Evolutionary conservation across 805 yeast genomes (phyloP).

Genomic region (Wickerhamiella domercqiae): DNA sequence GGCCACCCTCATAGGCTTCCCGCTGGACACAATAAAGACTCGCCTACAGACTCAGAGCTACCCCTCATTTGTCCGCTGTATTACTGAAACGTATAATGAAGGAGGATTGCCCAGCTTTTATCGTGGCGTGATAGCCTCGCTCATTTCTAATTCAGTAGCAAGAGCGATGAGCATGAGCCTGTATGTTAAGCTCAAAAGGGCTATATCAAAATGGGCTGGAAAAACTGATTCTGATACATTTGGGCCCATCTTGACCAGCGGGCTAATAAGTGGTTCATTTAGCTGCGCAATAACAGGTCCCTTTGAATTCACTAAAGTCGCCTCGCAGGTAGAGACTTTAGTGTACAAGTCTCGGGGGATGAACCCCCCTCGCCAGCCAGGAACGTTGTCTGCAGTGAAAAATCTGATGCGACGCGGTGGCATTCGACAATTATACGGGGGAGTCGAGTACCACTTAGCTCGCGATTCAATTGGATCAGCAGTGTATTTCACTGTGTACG

Average conservation of each 20-base stretch:
- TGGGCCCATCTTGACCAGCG: conserved; percentile 30
- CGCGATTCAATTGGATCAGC: conserved; percentile 64
- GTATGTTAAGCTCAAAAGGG: conserved; percentile 13
- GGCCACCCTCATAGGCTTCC: conserved; percentile 46
- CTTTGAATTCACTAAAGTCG: conserved; percentile 69
- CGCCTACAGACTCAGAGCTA: conserved; percentile 69
- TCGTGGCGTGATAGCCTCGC: conserved; percentile 63
- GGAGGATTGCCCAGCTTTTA: conserved; percentile 64
- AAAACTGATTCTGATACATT: conserved; percentile 8
- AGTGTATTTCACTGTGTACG: conserved; percentile 60
- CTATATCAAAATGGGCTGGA: conserved; percentile 9
- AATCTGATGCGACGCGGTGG: conserved; percentile 50
- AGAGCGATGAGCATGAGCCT: conserved; percentile 18
- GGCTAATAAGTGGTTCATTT: conserved; percentile 49
- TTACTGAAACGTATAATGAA: conserved; percentile 33
- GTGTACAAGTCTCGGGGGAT: conserved; percentile 23
- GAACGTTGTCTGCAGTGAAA: conserved; percentile 32
- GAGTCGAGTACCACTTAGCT: conserved; percentile 47
- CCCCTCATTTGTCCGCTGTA: conserved; percentile 41
- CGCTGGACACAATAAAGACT: conserved; percentile 75
- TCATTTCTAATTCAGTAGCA: conserved; percentile 37
- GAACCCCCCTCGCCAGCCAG: conserved; percentile 16
- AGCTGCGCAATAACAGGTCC: conserved; percentile 50
- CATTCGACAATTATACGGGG: conserved; percentile 50
- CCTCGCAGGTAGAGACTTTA: conserved; percentile 49